phyloP scores from a whole-genome alignment of 371 early-diverging fungal species.

The Rhizomucor pusillus region DNA sequence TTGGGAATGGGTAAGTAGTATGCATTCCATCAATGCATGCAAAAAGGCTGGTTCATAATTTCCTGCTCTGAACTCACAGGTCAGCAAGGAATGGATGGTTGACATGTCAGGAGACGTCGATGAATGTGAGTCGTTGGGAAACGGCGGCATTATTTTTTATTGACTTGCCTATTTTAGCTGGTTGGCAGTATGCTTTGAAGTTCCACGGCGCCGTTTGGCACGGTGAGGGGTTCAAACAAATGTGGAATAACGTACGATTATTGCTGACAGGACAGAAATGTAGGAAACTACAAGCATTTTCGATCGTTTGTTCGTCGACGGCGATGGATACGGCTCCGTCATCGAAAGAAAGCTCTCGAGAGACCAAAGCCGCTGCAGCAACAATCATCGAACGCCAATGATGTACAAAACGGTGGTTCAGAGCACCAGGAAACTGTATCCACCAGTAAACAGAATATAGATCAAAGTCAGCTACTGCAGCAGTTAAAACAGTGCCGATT shows the following conservation, averaged over 20 bases:
- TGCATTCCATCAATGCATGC: background rate
- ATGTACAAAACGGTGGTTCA: slow-evolving; percentile 5
- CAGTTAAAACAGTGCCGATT: slow-evolving; percentile 23
- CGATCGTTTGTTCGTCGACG: slow-evolving; percentile 64
- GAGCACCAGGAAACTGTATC: background rate
- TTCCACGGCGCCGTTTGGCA: slow-evolving; percentile 51
- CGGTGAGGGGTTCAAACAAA: slow-evolving; percentile 22
- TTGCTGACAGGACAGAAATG: background rate
- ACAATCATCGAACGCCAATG: background rate
- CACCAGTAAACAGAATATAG: background rate
- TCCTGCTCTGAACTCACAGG: slow-evolving; percentile 8
- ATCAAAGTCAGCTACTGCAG: slow-evolving; percentile 8
- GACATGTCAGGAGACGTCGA: slow-evolving; percentile 72
- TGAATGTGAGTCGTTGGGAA: slow-evolving; percentile 33
- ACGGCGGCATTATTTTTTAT: background rate
- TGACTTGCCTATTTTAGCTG: slow-evolving; percentile 19
- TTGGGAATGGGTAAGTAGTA: slow-evolving; percentile 58
- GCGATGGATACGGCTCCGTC: slow-evolving; percentile 59
- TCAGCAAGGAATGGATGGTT: slow-evolving; percentile 59
- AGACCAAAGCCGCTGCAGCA: background rate
- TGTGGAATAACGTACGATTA: background rate
- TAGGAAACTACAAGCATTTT: slow-evolving; percentile 52
- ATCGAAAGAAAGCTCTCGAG: slow-evolving; percentile 7
- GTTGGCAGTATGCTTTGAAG: slow-evolving; percentile 52
- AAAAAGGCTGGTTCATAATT: background rate